A percentile compares a stretch with the other conserved stretches of the same genome.
These are phyloP conservation scores for Grosmannia serpens DNA, from an alignment of 2,329 filamentous ascomycete species.

Conservation along the genomic window DNA sequence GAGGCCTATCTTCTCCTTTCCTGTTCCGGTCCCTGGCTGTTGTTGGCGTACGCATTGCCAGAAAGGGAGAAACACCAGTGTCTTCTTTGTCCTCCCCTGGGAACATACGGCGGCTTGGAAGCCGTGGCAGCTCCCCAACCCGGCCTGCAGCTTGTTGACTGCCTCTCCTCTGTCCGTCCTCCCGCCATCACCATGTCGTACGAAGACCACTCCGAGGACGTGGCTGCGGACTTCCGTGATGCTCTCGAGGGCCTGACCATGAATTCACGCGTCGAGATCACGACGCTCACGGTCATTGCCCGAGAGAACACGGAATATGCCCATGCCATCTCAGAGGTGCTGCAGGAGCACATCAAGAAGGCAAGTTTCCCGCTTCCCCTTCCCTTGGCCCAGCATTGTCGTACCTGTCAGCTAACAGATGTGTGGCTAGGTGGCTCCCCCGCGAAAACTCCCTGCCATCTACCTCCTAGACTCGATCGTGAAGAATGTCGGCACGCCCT, in stretches of 20 bases:
- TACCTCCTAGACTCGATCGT: conserved; percentile 97
- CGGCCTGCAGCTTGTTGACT: background rate
- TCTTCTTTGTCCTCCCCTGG: background rate
- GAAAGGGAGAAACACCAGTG: background rate
- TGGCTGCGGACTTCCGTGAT: conserved; percentile 89
- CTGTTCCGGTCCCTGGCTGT: background rate
- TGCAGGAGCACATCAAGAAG: conserved; percentile 89
- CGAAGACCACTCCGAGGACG: conserved; percentile 57
- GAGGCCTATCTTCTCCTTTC: background rate
- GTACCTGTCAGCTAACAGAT: conserved; percentile 14
- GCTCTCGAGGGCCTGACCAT: conserved; percentile 83
- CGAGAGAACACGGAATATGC: conserved; percentile 96
- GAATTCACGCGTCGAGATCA: conserved; percentile 92
- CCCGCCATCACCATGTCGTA: conserved; percentile 29
- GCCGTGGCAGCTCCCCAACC: background rate
- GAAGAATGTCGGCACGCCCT: conserved; percentile 96
- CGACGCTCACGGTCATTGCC: conserved; percentile 92
- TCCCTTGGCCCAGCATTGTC: background rate
- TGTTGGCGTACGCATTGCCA: background rate
- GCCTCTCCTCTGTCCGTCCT: background rate
- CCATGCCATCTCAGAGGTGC: conserved; percentile 76
- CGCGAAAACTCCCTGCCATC: conserved; percentile 85
- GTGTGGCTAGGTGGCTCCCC: conserved; percentile 59
- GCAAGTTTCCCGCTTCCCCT: conserved; percentile 47
- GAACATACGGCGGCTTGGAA: background rate